A percentile compares a stretch with the other conserved stretches of the same genome.
phyloP scores from a whole-genome alignment of 139 green algal genomes.

The Monoraphidium neglectum region DNA sequence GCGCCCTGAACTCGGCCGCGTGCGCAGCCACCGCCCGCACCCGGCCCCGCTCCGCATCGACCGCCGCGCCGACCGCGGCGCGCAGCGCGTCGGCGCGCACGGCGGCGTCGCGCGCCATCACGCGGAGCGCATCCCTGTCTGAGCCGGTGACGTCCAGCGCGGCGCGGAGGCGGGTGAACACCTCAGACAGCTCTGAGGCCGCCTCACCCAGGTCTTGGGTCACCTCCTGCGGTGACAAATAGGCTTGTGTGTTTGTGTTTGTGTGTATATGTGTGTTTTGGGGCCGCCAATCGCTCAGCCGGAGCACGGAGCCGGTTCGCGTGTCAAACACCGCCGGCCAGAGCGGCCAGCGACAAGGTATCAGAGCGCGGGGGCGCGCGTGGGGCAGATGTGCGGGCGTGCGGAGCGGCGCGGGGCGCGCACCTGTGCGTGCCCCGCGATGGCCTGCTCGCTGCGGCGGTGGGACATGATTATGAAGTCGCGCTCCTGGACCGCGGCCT shows the following conservation, averaged over 20 bases:
- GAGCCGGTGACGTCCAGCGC: conserved; percentile 2
- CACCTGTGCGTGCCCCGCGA: conserved; percentile 58
- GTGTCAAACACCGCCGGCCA: no score
- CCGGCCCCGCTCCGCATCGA: conserved; percentile 12
- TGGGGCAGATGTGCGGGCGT: no score
- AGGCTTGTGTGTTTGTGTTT: no score
- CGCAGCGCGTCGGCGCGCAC: conserved; percentile 23
- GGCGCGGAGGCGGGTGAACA: conserved; percentile 40
- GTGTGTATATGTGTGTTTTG: no score
- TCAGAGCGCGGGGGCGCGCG: no score
- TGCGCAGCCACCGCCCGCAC: conserved; percentile 1
- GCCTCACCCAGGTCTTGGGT: conserved; percentile 40
- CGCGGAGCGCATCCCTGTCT: neutral
- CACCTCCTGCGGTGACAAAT: conserved; percentile 45
- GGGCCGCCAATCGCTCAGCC: no score
- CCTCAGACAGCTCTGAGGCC: conserved; percentile 24
- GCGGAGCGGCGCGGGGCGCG: no score
- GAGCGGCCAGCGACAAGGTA: no score
- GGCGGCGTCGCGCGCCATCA: conserved; percentile 11
- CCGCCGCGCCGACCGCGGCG: conserved; percentile 4
- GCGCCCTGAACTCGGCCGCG: conserved; percentile 22
- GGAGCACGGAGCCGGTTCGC: no score
- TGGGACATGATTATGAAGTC: conserved; percentile 65
- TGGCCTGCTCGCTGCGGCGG: conserved; percentile 56
- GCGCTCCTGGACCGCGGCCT: conserved; percentile 54